A percentile compares a stretch with the other conserved stretches of the same genome.
Conservation (phyloP, 768 basidiomycete genomes). For the Russula foetens region DNA sequence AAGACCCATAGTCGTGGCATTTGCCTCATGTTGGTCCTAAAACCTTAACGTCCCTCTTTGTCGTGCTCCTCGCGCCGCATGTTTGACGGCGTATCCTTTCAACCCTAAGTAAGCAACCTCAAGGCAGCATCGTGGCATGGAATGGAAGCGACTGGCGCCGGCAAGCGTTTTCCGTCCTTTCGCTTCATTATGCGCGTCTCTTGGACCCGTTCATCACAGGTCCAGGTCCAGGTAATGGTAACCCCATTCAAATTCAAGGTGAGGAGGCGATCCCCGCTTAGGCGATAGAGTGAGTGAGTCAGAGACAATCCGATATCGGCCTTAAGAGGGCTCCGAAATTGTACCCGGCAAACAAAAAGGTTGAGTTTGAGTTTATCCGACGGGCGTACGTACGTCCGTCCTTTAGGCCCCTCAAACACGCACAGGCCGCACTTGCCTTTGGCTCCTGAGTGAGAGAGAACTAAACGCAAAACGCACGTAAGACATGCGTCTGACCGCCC, state of each 20-base stretch:
- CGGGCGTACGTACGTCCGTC: background rate
- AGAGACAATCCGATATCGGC: background rate
- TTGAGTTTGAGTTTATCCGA: slow-evolving; percentile 2
- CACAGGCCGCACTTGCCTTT: background rate
- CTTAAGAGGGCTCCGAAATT: background rate
- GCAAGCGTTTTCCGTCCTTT: background rate
- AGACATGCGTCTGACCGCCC: background rate
- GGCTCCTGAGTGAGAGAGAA: background rate
- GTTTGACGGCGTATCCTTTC: slow-evolving; percentile 1
- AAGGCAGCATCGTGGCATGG: slow-evolving; percentile 11
- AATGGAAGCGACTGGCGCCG: slow-evolving; percentile 1
- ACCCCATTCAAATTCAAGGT: background rate
- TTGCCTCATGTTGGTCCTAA: background rate
- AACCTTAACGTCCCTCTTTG: background rate
- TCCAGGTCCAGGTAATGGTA: too few species aligned
- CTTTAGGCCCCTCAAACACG: slow-evolving; percentile 4
- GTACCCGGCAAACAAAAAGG: background rate
- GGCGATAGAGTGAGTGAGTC: background rate
- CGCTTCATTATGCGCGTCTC: slow-evolving; percentile 6
- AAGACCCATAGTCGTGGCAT: background rate
- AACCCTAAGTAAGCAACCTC: slow-evolving; percentile 6
- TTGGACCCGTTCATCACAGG: background rate
- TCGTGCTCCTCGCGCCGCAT: background rate
- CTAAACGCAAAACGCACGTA: background rate
- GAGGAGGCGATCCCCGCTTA: background rate